Evolutionary conservation across 805 yeast genomes (phyloP).

Genomic region (Suhomyces sp.): DNA sequence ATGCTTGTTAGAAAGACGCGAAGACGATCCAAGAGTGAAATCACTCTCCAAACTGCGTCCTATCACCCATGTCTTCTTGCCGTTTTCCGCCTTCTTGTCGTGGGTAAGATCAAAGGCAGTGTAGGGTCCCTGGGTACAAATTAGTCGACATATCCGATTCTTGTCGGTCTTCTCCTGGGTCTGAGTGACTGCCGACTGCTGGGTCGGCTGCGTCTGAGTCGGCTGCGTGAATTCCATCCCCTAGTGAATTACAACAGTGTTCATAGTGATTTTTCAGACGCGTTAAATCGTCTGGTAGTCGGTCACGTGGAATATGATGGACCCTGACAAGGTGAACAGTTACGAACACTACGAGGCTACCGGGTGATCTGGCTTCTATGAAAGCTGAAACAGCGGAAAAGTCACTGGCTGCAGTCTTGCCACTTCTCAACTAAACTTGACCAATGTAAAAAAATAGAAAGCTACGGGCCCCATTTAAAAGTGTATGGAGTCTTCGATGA

Average conservation of each 20-base stretch:
- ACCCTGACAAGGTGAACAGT: background rate
- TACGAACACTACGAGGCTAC: too few species aligned
- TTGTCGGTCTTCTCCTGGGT: conserved; percentile 22
- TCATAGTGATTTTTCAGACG: background rate
- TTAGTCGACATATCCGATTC: conserved; percentile 49
- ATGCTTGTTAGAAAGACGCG: conserved; percentile 73
- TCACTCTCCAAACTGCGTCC: conserved; percentile 75
- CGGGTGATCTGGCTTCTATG: too few species aligned
- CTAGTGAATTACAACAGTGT: background rate
- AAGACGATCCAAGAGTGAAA: conserved; percentile 53
- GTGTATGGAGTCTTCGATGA: too few species aligned
- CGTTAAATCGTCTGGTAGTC: background rate
- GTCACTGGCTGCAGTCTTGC: too few species aligned
- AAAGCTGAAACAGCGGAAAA: too few species aligned
- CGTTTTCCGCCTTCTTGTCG: conserved; percentile 20
- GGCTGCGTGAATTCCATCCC: conserved; percentile 25
- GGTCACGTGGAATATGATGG: background rate
- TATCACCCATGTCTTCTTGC: conserved; percentile 55
- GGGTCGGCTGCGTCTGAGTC: conserved; percentile 26
- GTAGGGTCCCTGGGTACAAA: conserved; percentile 59
- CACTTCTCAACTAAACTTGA: too few species aligned
- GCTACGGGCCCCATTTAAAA: too few species aligned
- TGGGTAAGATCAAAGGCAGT: conserved; percentile 44
- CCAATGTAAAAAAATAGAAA: too few species aligned
- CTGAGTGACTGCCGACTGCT: conserved; percentile 31